Evolutionary conservation across 768 basidiomycete species (phyloP).

Genomic region (Russula ochroleuca): DNA sequence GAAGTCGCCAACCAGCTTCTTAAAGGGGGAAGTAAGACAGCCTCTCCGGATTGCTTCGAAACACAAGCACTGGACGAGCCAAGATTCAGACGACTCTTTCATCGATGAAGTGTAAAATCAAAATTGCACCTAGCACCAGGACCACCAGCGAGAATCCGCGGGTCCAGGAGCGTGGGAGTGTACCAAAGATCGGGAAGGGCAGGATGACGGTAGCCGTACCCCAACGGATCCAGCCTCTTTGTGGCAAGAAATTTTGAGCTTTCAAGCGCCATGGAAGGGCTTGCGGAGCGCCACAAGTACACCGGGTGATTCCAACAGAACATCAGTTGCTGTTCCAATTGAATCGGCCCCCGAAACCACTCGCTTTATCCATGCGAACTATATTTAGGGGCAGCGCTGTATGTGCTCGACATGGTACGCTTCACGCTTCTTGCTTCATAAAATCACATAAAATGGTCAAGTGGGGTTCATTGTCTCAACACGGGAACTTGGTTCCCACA

Average conservation of each 20-base stretch:
- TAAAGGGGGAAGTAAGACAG: neutral
- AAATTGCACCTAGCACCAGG: neutral
- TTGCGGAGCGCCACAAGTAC: neutral
- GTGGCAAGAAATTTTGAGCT: neutral
- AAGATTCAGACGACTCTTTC: neutral
- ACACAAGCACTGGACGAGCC: neutral
- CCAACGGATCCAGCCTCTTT: neutral
- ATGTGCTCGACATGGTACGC: neutral
- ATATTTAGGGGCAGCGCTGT: neutral
- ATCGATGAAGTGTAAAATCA: neutral
- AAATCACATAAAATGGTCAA: too few species aligned
- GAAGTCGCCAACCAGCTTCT: neutral
- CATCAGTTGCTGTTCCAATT: neutral
- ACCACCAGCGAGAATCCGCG: neutral
- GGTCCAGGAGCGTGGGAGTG: neutral
- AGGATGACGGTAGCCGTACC: neutral
- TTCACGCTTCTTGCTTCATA: neutral
- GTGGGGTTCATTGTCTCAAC: neutral
- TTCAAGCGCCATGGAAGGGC: neutral
- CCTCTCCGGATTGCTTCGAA: neutral
- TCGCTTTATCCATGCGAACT: neutral
- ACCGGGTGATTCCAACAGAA: too few species aligned
- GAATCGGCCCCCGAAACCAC: neutral
- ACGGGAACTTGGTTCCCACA: neutral
- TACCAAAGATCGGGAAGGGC: neutral